These are phyloP conservation scores for Pythium periplocum DNA, from an alignment of 352 stramenopile species.

Conservation along the genomic window DNA sequence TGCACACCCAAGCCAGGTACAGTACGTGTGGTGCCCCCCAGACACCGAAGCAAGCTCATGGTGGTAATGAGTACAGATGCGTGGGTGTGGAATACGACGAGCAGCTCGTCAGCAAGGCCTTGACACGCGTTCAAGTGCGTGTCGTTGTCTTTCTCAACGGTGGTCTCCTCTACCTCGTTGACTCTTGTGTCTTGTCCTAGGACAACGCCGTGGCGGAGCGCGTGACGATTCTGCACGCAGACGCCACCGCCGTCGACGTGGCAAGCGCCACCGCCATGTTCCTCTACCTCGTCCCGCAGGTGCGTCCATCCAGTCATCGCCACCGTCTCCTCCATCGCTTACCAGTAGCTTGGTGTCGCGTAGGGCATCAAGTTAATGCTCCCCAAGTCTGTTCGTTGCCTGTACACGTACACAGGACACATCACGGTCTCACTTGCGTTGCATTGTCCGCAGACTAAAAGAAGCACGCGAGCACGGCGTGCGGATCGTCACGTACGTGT, in stretches of 20 bases:
- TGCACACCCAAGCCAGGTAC: constrained; percentile 35
- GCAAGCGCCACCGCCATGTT: constrained; percentile 64
- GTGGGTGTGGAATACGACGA: constrained; percentile 75
- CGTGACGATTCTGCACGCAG: constrained; percentile 55
- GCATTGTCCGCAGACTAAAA: constrained; percentile 38
- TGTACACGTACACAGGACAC: background rate
- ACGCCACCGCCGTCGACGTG: constrained; percentile 59
- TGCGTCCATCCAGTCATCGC: constrained; percentile 8
- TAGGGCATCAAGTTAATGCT: constrained; percentile 69
- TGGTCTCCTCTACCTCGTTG: no score
- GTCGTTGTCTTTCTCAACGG: no score
- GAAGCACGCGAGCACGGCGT: constrained; percentile 50
- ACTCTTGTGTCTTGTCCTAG: constrained; percentile 10
- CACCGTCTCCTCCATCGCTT: background rate
- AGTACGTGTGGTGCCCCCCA: no score
- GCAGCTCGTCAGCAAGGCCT: constrained; percentile 47
- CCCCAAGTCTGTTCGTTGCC: constrained; percentile 39
- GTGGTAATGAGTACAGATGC: constrained; percentile 27
- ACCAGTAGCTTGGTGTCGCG: constrained; percentile 4
- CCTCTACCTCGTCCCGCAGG: constrained; percentile 77
- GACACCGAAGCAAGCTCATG: background rate
- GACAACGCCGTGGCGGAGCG: constrained; percentile 30
- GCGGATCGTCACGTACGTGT: constrained; percentile 81
- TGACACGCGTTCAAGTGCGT: constrained; percentile 31
- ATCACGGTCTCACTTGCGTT: constrained; percentile 1